phyloP scores from a whole-genome alignment of 345 rosid species.

The Hirschfeldia incana region DNA sequence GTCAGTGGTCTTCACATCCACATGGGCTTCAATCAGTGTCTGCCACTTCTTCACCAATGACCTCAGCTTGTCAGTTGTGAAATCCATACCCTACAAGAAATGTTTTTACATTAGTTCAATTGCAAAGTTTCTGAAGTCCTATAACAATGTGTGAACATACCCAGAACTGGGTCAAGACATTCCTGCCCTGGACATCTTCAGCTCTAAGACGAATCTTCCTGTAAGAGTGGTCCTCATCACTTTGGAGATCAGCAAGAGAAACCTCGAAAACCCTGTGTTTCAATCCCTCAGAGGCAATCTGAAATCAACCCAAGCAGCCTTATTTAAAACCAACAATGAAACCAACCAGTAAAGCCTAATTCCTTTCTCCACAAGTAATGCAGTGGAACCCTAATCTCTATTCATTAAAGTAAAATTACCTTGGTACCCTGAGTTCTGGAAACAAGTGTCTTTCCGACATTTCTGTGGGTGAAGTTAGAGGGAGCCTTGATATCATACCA shows the following conservation, averaged over 20 bases:
- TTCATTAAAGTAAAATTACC: slow-evolving; percentile 31
- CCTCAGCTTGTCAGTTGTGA: slow-evolving; percentile 91
- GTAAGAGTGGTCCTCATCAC: slow-evolving; percentile 76
- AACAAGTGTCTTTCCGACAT: slow-evolving; percentile 88
- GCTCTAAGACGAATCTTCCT: slow-evolving; percentile 90
- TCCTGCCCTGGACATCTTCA: slow-evolving; percentile 90
- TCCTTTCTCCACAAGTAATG: too few relatives aligned
- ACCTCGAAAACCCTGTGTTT: slow-evolving; percentile 86
- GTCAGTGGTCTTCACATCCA: slow-evolving; percentile 93
- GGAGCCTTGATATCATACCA: slow-evolving; percentile 98
- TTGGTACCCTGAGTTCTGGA: slow-evolving; percentile 95
- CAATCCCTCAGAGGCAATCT: slow-evolving; percentile 91
- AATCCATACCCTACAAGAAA: slow-evolving; percentile 73
- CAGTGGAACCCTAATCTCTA: too few relatives aligned
- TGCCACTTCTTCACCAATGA: slow-evolving; percentile 95
- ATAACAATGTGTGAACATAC: slow-evolving; percentile 36
- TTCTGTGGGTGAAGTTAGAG: slow-evolving; percentile 66
- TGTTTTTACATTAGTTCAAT: background rate
- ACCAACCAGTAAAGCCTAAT: too few relatives aligned
- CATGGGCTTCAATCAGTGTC: slow-evolving; percentile 85
- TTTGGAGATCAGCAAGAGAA: slow-evolving; percentile 84
- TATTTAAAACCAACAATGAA: too few relatives aligned
- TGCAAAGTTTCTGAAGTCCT: too few relatives aligned
- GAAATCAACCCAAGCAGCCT: too few relatives aligned
- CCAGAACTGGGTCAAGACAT: slow-evolving; percentile 94